Percentiles rank a stretch among this genome's conserved stretches.
These are phyloP conservation scores for Lipomyces spencermartinsiae DNA, from an alignment of 805 yeast genomes.

Conservation along the genomic window DNA sequence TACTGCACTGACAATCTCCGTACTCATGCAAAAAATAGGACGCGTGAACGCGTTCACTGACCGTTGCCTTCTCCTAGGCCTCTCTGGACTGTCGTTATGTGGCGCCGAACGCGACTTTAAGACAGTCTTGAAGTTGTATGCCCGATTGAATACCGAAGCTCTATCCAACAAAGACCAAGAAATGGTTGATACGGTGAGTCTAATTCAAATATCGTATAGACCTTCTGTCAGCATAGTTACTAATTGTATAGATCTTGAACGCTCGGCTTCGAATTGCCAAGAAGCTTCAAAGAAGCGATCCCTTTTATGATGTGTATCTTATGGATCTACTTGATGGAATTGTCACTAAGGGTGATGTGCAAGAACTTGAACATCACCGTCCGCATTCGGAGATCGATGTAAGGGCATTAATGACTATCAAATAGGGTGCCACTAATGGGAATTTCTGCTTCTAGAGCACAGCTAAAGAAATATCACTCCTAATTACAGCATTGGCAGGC, in stretches of 20 bases:
- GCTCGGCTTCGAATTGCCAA: constrained; percentile 58
- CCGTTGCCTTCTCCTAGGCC: constrained; percentile 67
- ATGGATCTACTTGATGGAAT: constrained; percentile 70
- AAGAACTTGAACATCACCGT: constrained; percentile 75
- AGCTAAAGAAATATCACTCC: constrained; percentile 71
- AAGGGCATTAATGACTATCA: constrained; percentile 1
- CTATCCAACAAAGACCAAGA: constrained; percentile 50
- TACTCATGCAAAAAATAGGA: constrained; percentile 76
- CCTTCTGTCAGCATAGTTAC: constrained; percentile 40
- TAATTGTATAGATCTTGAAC: constrained; percentile 45
- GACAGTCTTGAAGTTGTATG: constrained; percentile 64
- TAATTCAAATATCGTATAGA: neutral
- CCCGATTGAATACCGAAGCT: constrained; percentile 56
- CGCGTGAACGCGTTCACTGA: constrained; percentile 53
- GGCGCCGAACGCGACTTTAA: constrained; percentile 72
- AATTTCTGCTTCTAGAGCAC: constrained; percentile 40
- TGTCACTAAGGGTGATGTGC: constrained; percentile 80
- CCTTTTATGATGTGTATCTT: constrained; percentile 63
- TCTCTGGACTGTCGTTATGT: constrained; percentile 65
- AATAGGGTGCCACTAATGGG: neutral
- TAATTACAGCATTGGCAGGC: constrained; percentile 75
- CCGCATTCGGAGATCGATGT: constrained; percentile 52
- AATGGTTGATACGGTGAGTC: constrained; percentile 39
- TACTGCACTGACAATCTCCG: constrained; percentile 76
- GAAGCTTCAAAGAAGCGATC: constrained; percentile 44